Conservation (phyloP, 208 protist species). For the Wallacemonas sp. region DNA sequence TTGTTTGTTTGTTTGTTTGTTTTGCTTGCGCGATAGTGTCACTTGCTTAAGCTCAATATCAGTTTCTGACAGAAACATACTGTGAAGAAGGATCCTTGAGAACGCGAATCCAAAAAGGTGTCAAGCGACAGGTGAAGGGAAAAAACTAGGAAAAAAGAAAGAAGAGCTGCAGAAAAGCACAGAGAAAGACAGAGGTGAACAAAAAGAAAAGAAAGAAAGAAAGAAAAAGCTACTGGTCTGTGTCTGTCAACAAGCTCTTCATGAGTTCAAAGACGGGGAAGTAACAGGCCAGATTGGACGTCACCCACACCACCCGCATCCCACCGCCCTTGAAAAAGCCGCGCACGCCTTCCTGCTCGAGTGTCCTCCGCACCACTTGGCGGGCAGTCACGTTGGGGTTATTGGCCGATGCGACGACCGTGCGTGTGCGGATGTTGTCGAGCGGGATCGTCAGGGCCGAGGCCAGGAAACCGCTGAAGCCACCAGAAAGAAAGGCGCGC, state of each 20-base stretch:
- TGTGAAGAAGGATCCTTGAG: background rate
- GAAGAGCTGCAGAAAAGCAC: background rate
- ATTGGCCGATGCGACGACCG: slow-evolving; percentile 47
- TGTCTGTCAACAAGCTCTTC: slow-evolving; percentile 20
- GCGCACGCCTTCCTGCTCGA: slow-evolving; percentile 48
- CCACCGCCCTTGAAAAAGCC: slow-evolving; percentile 66
- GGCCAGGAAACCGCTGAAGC: slow-evolving; percentile 73
- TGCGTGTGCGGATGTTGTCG: slow-evolving; percentile 77
- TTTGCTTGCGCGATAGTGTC: background rate
- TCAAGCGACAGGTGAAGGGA: slow-evolving; percentile 1
- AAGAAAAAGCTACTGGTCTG: no score
- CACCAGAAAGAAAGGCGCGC: slow-evolving; percentile 66
- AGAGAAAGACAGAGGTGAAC: background rate
- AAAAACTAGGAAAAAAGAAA: slow-evolving; percentile 17
- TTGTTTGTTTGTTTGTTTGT: background rate
- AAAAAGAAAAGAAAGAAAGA: background rate
- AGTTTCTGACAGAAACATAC: slow-evolving; percentile 8
- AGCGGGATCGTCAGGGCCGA: slow-evolving; percentile 72
- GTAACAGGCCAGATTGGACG: slow-evolving; percentile 78
- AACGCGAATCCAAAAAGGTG: slow-evolving; percentile 1
- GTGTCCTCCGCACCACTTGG: slow-evolving; percentile 40
- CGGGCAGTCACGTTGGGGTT: slow-evolving; percentile 35
- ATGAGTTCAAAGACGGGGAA: slow-evolving; percentile 75
- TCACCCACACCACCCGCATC: slow-evolving; percentile 81
- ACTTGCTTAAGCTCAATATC: no score